Percentiles rank a stretch among this genome's conserved stretches.
These are phyloP conservation scores for Nidula microcarpa DNA, from an alignment of 768 basidiomycete genomes.

Conservation along the genomic window DNA sequence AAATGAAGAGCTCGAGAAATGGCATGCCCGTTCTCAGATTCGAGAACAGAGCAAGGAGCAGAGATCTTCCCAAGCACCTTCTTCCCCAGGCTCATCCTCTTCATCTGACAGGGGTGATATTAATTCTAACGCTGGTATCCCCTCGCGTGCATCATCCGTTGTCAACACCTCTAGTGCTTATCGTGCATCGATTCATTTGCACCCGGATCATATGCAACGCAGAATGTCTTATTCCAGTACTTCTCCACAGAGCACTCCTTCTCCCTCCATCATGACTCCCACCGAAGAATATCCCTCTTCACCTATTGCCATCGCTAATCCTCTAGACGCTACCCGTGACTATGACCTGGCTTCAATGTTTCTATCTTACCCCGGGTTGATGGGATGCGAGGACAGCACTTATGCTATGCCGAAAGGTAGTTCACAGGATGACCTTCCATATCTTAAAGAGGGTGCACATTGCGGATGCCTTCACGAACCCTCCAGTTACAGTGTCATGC, in stretches of 20 bases:
- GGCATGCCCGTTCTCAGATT: slow-evolving; percentile 16
- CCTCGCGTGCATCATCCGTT: slow-evolving; percentile 9
- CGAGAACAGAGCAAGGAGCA: slow-evolving; percentile 11
- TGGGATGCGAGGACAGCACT: slow-evolving; percentile 17
- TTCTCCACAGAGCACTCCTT: slow-evolving; percentile 33
- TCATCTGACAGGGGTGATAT: slow-evolving; percentile 24
- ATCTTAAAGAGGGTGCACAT: slow-evolving; percentile 29
- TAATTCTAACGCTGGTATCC: slow-evolving; percentile 5
- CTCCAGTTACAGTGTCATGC: slow-evolving; percentile 50
- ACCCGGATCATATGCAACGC: slow-evolving; percentile 21
- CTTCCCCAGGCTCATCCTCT: slow-evolving; percentile 20
- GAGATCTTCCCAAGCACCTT: slow-evolving; percentile 21
- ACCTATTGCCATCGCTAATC: slow-evolving; percentile 20
- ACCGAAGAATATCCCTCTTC: slow-evolving; percentile 38
- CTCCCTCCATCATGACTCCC: slow-evolving; percentile 39
- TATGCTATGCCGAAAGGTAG: slow-evolving; percentile 12
- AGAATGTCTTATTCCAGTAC: slow-evolving; percentile 20
- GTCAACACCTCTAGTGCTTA: slow-evolving; percentile 11
- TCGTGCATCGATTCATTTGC: slow-evolving; percentile 13
- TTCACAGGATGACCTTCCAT: slow-evolving; percentile 17
- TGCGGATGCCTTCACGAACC: slow-evolving; percentile 60
- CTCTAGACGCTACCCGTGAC: slow-evolving; percentile 25
- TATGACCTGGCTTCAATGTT: slow-evolving; percentile 41
- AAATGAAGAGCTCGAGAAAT: slow-evolving; percentile 23
- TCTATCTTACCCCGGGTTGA: slow-evolving; percentile 26